These are phyloP conservation scores for Arabidopsis thaliana DNA, from an alignment of 345 rosid species.

Conservation along the genomic window TAIR10.1 NC_003074.8:19914001-19914500, in stretches of 20 bases:
- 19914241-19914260: constrained; percentile 44
- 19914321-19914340: not conserved
- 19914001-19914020: not conserved
- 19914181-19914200: constrained; percentile 51
- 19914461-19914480: not conserved
- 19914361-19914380: not conserved
- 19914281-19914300: not conserved
- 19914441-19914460: not conserved
- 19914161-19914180: constrained; percentile 49
- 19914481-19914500: not conserved
- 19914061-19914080: constrained; percentile 46
- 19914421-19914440: not conserved
- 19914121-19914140: constrained; percentile 50
- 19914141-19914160: constrained; percentile 50
- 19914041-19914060: not conserved
- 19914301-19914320: not conserved
- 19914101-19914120: constrained; percentile 54
- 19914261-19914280: constrained; percentile 35
- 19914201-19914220: constrained; percentile 45
- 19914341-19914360: not conserved
- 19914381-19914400: not conserved
- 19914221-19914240: constrained; percentile 45
- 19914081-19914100: constrained; percentile 51
- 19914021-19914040: not conserved
- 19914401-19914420: not conserved